Percentiles rank a stretch among this genome's conserved stretches.
Evolutionary conservation across 441 rosid species (phyloP).

Genomic region (Pelargonium exstipulatum): DNA sequence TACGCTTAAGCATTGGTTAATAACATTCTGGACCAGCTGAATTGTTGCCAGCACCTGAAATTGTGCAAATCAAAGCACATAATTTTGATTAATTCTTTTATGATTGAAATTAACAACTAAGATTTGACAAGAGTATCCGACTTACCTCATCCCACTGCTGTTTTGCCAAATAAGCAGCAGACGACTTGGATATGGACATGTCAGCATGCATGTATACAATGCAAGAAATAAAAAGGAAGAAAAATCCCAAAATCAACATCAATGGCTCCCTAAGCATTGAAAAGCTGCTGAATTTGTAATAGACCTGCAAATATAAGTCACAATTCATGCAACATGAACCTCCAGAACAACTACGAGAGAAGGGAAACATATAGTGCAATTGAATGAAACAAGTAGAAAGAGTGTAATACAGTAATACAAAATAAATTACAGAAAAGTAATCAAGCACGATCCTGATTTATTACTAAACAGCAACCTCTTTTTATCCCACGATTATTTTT

Average conservation of each 20-base stretch:
- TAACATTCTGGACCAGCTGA: conserved; percentile 56
- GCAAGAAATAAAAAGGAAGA: conserved; percentile 65
- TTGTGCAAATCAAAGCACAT: not conserved
- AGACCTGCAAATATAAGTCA: conserved; percentile 45
- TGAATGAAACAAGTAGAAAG: too few species aligned
- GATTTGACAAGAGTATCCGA: conserved; percentile 6
- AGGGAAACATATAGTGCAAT: not conserved
- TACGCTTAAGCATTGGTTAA: conserved; percentile 50
- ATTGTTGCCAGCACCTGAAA: conserved; percentile 67
- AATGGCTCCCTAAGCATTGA: conserved; percentile 84
- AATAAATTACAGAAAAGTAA: too few species aligned
- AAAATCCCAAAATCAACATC: conserved; percentile 75
- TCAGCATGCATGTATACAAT: conserved; percentile 65
- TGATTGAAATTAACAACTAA: not conserved
- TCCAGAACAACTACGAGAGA: too few species aligned
- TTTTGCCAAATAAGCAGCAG: conserved; percentile 79
- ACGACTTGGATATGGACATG: conserved; percentile 88
- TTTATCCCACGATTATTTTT: too few species aligned
- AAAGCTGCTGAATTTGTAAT: conserved; percentile 72
- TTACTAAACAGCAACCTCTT: too few species aligned
- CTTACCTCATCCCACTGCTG: conserved; percentile 90
- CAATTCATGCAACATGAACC: not conserved
- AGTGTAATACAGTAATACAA: too few species aligned
- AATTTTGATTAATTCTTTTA: not conserved
- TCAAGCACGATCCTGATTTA: too few species aligned